Evolutionary conservation across 768 basidiomycete genomes (phyloP).

Genomic region (Russula lepida): DNA sequence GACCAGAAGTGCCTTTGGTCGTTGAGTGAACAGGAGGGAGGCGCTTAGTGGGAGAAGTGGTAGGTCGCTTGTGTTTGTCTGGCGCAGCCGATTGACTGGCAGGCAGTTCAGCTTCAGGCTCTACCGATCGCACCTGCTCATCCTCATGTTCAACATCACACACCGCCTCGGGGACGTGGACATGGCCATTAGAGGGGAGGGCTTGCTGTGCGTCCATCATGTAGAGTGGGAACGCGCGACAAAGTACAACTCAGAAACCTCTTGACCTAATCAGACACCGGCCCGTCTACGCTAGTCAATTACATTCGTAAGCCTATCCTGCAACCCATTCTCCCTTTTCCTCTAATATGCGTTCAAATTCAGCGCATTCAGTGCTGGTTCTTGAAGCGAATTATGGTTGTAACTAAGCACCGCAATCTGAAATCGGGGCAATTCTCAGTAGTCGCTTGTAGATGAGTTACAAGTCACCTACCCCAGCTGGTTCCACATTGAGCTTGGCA

Average conservation of each 20-base stretch:
- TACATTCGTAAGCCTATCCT: background rate
- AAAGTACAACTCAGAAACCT: background rate
- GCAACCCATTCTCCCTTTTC: background rate
- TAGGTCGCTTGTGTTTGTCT: conserved; percentile 22
- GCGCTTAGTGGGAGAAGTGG: conserved; percentile 24
- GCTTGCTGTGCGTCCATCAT: conserved; percentile 5
- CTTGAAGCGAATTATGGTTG: conserved; percentile 69
- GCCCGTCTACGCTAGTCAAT: background rate
- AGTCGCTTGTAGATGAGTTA: background rate
- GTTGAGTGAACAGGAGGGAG: conserved; percentile 34
- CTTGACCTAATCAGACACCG: conserved; percentile 12
- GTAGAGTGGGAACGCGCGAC: background rate
- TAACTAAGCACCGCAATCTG: conserved; percentile 77
- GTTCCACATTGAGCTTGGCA: conserved; percentile 16
- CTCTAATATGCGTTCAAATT: conserved; percentile 38
- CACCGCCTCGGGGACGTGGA: background rate
- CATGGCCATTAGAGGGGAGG: background rate
- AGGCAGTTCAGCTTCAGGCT: conserved; percentile 16
- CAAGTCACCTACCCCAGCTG: conserved; percentile 15
- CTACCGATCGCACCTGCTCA: conserved; percentile 18
- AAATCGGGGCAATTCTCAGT: background rate
- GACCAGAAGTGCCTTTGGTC: conserved; percentile 37
- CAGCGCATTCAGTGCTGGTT: conserved; percentile 68
- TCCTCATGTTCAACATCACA: conserved; percentile 32
- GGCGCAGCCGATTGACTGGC: conserved; percentile 19